Evolutionary conservation across 2,329 filamentous ascomycete species (phyloP).

Genomic region (Exophiala calicioides): DNA sequence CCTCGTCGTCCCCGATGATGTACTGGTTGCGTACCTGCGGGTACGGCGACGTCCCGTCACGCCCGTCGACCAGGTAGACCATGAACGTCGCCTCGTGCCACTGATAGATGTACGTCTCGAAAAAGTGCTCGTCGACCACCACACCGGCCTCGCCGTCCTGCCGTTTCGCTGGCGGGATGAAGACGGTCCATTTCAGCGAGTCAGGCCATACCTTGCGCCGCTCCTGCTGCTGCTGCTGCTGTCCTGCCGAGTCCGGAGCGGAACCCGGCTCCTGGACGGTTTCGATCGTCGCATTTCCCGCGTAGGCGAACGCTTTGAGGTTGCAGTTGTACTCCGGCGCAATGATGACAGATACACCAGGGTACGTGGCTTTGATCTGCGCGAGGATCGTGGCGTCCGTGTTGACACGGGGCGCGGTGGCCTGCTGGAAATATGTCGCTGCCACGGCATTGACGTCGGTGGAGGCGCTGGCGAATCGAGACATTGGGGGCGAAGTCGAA

Average conservation of each 20-base stretch:
- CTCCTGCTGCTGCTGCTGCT: background rate
- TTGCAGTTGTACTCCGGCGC: conserved; percentile 41
- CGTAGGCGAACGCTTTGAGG: conserved; percentile 44
- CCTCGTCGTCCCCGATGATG: conserved; percentile 25
- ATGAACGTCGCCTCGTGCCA: conserved; percentile 28
- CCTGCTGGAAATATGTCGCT: conserved; percentile 23
- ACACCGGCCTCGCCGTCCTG: conserved; percentile 26
- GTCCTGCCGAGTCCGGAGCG: background rate
- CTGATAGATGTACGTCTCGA: conserved; percentile 26
- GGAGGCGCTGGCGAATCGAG: background rate
- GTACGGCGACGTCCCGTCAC: conserved; percentile 21
- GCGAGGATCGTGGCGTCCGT: conserved; percentile 27
- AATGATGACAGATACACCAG: conserved; percentile 27
- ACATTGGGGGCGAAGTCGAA: no score
- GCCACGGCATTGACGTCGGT: conserved; percentile 12
- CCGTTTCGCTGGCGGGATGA: conserved; percentile 24
- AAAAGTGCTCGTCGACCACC: conserved; percentile 23
- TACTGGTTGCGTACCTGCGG: conserved; percentile 29
- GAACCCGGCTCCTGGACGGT: background rate
- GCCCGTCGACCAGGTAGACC: conserved; percentile 29
- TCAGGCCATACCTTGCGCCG: conserved; percentile 13
- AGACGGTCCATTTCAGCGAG: conserved; percentile 26
- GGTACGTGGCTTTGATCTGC: conserved; percentile 23
- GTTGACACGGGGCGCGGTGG: conserved; percentile 24
- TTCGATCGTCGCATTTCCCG: conserved; percentile 39